Conservation (phyloP, 2,329 filamentous ascomycete genomes). For the Periconia digitata region DNA sequence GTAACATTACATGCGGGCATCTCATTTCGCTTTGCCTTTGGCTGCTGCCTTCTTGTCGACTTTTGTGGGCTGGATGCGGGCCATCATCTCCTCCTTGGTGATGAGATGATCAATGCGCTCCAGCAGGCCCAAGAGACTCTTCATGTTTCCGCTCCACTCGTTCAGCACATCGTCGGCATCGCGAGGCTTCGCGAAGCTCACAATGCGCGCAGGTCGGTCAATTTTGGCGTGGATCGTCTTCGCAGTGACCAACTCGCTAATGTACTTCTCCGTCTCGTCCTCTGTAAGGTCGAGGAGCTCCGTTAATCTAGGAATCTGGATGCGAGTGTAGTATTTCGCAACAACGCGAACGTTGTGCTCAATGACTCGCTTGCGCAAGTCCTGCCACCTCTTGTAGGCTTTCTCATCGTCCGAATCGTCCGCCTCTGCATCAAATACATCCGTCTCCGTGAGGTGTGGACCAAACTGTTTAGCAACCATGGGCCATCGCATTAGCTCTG, state of each 20-base stretch:
- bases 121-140: constrained; percentile 79
- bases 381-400: constrained; percentile 84
- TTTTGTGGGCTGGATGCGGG: constrained; percentile 75
- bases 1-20: background rate
- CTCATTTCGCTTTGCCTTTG: constrained; percentile 40
- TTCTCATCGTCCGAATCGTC: constrained; percentile 73
- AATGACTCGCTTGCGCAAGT: constrained; percentile 95
- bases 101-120: constrained; percentile 97
- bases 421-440: constrained; percentile 77
- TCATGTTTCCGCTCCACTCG: constrained; percentile 99
- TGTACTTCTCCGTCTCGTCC: constrained; percentile 98
- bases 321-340: constrained; percentile 98
- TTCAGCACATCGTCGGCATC: constrained; percentile 96
- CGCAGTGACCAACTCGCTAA: constrained; percentile 91
- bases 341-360: constrained; percentile 98
- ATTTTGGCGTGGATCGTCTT: constrained; percentile 99
- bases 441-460: constrained; percentile 81
- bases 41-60: constrained; percentile 43
- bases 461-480: constrained; percentile 88
- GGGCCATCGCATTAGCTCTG: constrained; percentile 98
- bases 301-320: constrained; percentile 87
- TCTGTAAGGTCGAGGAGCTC: constrained; percentile 88
- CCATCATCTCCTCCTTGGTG: constrained; percentile 99
- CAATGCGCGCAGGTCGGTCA: constrained; percentile 85
- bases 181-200: constrained; percentile 91